phyloP scores from a whole-genome alignment of 2,329 filamentous ascomycete genomes.

The Acrocalymma vagum region DNA sequence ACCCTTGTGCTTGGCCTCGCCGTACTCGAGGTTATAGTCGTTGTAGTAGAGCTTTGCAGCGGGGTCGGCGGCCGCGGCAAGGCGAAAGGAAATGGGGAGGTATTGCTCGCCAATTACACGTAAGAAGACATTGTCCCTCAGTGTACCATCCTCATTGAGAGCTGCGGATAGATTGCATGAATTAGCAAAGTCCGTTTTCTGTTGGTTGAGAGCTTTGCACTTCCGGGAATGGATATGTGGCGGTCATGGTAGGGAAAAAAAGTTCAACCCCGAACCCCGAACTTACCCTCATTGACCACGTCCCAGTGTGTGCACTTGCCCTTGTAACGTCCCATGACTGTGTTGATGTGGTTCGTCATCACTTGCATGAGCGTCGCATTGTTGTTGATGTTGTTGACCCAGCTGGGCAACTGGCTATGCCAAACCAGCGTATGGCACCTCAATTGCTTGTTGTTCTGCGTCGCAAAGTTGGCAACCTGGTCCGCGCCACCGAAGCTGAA shows the following conservation, averaged over 20 bases:
- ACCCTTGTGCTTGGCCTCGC: constrained; percentile 52
- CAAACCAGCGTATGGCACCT: constrained; percentile 52
- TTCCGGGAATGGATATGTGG: background rate
- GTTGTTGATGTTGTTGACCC: constrained; percentile 44
- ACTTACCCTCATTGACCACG: constrained; percentile 45
- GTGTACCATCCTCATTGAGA: constrained; percentile 66
- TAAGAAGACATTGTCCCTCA: constrained; percentile 63
- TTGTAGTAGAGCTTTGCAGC: constrained; percentile 69
- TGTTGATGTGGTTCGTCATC: constrained; percentile 50
- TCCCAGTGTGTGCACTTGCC: constrained; percentile 49
- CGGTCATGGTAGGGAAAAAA: background rate
- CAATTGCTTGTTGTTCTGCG: constrained; percentile 43
- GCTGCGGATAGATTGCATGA: constrained; percentile 48
- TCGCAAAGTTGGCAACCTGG: constrained; percentile 44
- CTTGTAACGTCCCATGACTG: constrained; percentile 45
- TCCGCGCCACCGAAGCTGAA: constrained; percentile 48
- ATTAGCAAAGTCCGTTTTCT: too few species aligned
- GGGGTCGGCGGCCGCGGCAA: constrained; percentile 66
- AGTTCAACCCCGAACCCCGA: background rate
- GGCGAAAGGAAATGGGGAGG: constrained; percentile 65
- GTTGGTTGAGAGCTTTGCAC: constrained; percentile 5
- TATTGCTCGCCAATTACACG: constrained; percentile 64
- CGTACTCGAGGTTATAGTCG: constrained; percentile 70
- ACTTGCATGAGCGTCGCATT: constrained; percentile 47
- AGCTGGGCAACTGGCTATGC: constrained; percentile 47